Evolutionary conservation across 352 stramenopile species (phyloP), one percentile per base, ranked within the genome.

Genomic region (Peronospora destructor): DNA sequence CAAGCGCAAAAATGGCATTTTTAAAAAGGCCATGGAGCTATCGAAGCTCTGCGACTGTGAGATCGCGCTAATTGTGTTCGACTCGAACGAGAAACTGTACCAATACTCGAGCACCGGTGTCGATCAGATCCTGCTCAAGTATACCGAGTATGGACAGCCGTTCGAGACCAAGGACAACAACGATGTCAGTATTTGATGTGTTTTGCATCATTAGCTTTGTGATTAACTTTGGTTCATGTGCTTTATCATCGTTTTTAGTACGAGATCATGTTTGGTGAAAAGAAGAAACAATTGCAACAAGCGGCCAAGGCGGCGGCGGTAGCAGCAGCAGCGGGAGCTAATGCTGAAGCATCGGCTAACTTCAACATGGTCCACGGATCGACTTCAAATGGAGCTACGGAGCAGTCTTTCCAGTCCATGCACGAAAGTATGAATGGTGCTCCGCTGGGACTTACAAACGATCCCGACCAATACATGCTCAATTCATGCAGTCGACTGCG

Each of bases 21-120:
- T 91, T 57, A 91, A 91, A 65, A 91, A 91, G 48, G 80, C 80
- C 45, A 91, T 91, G 80, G 80, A 91, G 54, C 56, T 91, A 34
- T 91, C 80, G 43, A 91, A 91, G 64, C 73, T 91, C 37, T 91
- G 80, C 45, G 80, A 91, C 66, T 91, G 80, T 48, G 75, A 91
- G 61, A 89, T 91, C 57, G 80, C 80, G 21, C 61, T 91, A 25
- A 89, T 91, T 56, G 80, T 91, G 17, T 91, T 91, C 53, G 80
- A 91, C 59, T 88, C 80, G 49, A 91, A 91, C 56, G 74, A 89
- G 41, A 91, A 91, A 49, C 61, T 91, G 6, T 87, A 85, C 45
- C 80, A 91, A 45, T 91, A 91, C 61, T 84, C 77, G 52, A 91
- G 80, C 53, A 85, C 71, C 4, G 69, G 77, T 40, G 80, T 91